Evolutionary conservation across 805 yeast genomes (phyloP).

Genomic region (Wickerhamomyces xylosicus): DNA sequence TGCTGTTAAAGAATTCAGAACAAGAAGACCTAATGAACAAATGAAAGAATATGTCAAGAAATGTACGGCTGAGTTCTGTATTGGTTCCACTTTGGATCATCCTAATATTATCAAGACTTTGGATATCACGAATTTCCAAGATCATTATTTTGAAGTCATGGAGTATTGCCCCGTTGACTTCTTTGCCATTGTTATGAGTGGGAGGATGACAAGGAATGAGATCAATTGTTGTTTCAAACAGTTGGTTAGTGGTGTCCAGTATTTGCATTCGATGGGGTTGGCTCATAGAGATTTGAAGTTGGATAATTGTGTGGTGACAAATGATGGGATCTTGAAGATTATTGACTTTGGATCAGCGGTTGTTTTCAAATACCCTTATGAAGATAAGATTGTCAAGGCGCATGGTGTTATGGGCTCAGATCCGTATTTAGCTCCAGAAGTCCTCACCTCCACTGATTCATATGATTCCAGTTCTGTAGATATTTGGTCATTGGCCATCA

Average conservation of each 20-base stretch:
- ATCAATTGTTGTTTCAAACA: conserved; percentile 77
- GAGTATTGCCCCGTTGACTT: conserved; percentile 80
- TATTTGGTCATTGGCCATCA: conserved; percentile 78
- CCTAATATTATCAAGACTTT: conserved; percentile 73
- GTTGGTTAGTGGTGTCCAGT: conserved; percentile 59
- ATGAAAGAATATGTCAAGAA: conserved; percentile 74
- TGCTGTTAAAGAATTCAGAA: conserved; percentile 78
- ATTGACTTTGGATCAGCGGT: conserved; percentile 84
- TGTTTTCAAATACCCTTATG: conserved; percentile 70
- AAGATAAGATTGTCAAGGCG: conserved; percentile 44
- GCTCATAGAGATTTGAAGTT: conserved; percentile 78
- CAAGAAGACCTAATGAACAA: conserved; percentile 58
- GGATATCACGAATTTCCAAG: conserved; percentile 49
- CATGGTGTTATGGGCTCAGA: conserved; percentile 81
- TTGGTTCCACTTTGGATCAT: conserved; percentile 74
- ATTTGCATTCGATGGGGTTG: conserved; percentile 67
- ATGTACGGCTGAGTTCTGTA: conserved; percentile 83
- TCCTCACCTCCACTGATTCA: conserved; percentile 26
- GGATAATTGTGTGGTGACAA: conserved; percentile 74
- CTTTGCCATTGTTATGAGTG: conserved; percentile 82
- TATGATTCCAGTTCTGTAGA: conserved; percentile 77
- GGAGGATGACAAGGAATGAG: conserved; percentile 71
- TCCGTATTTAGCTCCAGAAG: conserved; percentile 84
- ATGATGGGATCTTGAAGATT: conserved; percentile 62
- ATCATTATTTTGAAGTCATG: conserved; percentile 73